These are phyloP conservation scores for Nemania serpens DNA, from an alignment of 2,329 filamentous ascomycete species.

Conservation along the genomic window DNA sequence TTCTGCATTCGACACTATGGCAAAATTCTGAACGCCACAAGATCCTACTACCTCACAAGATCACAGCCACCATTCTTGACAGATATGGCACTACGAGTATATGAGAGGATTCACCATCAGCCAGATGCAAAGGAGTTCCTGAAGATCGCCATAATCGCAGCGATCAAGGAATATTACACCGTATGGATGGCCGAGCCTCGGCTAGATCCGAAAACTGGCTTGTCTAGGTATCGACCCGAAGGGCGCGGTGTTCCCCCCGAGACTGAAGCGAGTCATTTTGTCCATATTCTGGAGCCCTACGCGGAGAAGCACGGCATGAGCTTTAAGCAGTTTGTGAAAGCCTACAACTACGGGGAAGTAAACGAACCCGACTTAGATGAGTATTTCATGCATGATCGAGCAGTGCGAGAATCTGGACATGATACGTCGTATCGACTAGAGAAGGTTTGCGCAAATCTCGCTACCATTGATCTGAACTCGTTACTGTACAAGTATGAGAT, in stretches of 20 bases:
- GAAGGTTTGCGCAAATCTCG: constrained; percentile 82
- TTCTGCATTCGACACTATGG: constrained; percentile 99
- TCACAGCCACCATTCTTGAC: constrained; percentile 97
- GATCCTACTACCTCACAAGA: constrained; percentile 91
- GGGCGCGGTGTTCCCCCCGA: constrained; percentile 88
- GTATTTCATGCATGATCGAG: constrained; percentile 95
- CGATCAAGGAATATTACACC: constrained; percentile 94
- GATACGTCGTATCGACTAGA: constrained; percentile 96
- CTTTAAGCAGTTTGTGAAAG: constrained; percentile 82
- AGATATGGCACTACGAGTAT: constrained; percentile 93
- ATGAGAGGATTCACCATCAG: constrained; percentile 89
- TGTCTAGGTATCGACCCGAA: constrained; percentile 84
- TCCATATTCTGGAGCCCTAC: constrained; percentile 81
- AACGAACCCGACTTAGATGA: constrained; percentile 87
- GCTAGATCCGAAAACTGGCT: constrained; percentile 74
- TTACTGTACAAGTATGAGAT: constrained; percentile 96
- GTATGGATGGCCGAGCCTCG: constrained; percentile 85
- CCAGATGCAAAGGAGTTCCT: constrained; percentile 81
- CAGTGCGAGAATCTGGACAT: constrained; percentile 94
- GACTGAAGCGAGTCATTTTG: constrained; percentile 86
- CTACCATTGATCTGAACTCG: constrained; percentile 93
- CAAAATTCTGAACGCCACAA: constrained; percentile 96
- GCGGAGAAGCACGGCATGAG: constrained; percentile 81
- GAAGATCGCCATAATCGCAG: constrained; percentile 77
- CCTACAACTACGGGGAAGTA: constrained; percentile 81